Evolutionary conservation across 225 moss, liverwort and hornwort genomes (phyloP).

Genomic region (Marchantia paleacea): DNA sequence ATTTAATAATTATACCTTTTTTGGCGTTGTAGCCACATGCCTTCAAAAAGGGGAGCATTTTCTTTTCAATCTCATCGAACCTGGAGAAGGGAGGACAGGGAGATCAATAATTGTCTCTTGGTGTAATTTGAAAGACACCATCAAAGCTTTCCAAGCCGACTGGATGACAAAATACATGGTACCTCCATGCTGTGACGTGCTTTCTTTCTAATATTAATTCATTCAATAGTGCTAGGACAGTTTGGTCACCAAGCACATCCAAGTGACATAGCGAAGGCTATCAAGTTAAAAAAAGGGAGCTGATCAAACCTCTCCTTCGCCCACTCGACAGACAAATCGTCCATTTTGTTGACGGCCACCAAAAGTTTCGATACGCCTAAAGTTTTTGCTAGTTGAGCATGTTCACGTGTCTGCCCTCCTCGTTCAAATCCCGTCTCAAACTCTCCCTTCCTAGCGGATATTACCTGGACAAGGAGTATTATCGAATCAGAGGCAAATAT

Average conservation of each 20-base stretch:
- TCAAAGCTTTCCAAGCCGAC: not conserved
- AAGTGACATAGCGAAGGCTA: not conserved
- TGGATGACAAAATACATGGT: not conserved
- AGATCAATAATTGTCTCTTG: not conserved
- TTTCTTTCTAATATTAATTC: too few species aligned
- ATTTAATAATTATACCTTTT: slow-evolving; percentile 70
- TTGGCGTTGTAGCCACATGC: slow-evolving; percentile 87
- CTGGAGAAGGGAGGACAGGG: slow-evolving; percentile 26
- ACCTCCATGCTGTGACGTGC: too few species aligned
- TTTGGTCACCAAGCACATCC: not conserved
- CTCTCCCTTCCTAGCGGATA: slow-evolving; percentile 92
- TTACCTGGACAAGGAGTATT: slow-evolving; percentile 50
- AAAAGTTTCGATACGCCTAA: slow-evolving; percentile 91
- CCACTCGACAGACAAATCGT: slow-evolving; percentile 88
- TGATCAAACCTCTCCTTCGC: slow-evolving; percentile 63
- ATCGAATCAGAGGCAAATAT: not conserved
- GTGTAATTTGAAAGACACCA: not conserved
- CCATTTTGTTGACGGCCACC: slow-evolving; percentile 98
- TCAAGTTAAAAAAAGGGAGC: not conserved
- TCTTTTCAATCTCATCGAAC: slow-evolving; percentile 94
- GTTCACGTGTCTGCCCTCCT: slow-evolving; percentile 98
- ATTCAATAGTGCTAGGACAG: too few species aligned
- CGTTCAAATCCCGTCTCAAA: slow-evolving; percentile 99
- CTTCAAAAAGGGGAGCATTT: slow-evolving; percentile 79
- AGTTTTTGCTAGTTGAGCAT: slow-evolving; percentile 97